phyloP scores from a whole-genome alignment of 2,329 filamentous ascomycete genomes.

The Pseudopyricularia javanii region DNA sequence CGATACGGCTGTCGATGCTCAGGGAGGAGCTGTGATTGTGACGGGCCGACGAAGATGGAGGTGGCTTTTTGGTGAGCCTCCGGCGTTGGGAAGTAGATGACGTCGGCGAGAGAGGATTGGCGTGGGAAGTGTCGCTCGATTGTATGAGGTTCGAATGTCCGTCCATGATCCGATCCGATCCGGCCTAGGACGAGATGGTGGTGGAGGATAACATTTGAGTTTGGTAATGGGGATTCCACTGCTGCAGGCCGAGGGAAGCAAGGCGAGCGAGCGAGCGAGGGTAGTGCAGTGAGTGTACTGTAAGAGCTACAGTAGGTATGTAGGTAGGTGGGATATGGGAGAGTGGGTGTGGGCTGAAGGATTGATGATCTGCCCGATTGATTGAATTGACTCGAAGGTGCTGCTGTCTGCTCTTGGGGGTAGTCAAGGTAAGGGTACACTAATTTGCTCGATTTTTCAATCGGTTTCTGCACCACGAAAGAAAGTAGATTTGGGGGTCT shows the following conservation, averaged over 20 bases:
- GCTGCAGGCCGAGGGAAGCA: not conserved
- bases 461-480: not conserved
- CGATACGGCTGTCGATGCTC: conserved; percentile 40
- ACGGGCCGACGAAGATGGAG: conserved; percentile 19
- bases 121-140: conserved; percentile 11
- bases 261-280: no score
- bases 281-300: no score
- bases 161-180: conserved; percentile 36
- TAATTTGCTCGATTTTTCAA: not conserved
- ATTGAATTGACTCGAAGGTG: not conserved
- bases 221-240: not conserved
- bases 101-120: conserved; percentile 8
- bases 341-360: not conserved
- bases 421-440: no score
- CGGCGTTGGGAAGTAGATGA: conserved; percentile 38
- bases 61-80: conserved; percentile 51
- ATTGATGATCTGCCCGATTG: not conserved
- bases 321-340: not conserved
- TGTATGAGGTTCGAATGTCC: conserved; percentile 6
- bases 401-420: not conserved
- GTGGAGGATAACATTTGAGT: not conserved
- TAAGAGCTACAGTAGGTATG: no score
- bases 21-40: conserved; percentile 35
- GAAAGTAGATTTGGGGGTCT: not conserved
- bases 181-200: no score